These are phyloP conservation scores for Boletus sp. DNA, from an alignment of 768 basidiomycete genomes.

Conservation along the genomic window DNA sequence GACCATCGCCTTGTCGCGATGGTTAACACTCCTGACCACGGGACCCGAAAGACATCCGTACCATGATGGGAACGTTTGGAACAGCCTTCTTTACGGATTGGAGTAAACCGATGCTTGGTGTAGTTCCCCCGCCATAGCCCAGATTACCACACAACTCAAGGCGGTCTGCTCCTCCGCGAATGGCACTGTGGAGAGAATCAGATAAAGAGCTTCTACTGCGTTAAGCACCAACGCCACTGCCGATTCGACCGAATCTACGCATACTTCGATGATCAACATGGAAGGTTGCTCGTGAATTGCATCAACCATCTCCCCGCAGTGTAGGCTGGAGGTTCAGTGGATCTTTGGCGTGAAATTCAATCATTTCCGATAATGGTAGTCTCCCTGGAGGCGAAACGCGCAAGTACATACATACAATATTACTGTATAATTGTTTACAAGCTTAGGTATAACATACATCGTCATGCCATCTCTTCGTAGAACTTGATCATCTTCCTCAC, in stretches of 20 bases:
- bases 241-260: conserved; percentile 74
- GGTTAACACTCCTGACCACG: neutral
- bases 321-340: neutral
- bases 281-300: conserved; percentile 1
- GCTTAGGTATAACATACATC: neutral
- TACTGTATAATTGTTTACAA: neutral
- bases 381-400: neutral
- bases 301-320: conserved; percentile 4
- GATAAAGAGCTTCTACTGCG: neutral
- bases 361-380: conserved; percentile 7
- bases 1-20: conserved; percentile 60
- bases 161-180: conserved; percentile 67
- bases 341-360: neutral
- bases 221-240: conserved; percentile 52
- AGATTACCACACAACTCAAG: conserved; percentile 76
- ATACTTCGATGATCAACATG: conserved; percentile 50
- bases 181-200: conserved; percentile 46
- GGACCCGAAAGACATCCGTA: conserved; percentile 36
- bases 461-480: conserved; percentile 46
- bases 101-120: conserved; percentile 75
- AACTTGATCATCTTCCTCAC: conserved; percentile 55
- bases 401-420: neutral
- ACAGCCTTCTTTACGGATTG: conserved; percentile 50
- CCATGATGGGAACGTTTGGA: conserved; percentile 64
- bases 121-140: conserved; percentile 73